phyloP scores from a whole-genome alignment of 2,329 filamentous ascomycete genomes.

The Dactylellina cionopaga region DNA sequence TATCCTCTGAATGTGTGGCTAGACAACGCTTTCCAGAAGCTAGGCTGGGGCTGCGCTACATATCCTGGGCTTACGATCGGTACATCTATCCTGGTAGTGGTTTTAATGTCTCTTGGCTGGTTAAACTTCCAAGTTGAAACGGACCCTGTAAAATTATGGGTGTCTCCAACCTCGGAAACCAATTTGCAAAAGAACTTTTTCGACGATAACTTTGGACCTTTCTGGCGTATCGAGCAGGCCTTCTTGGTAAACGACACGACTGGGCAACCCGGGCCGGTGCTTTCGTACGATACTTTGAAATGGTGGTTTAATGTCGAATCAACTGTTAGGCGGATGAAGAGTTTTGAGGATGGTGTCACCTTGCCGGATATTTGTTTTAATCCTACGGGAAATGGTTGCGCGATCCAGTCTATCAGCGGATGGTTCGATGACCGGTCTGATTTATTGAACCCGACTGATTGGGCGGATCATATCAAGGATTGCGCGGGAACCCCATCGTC shows the following conservation, averaged over 20 bases:
- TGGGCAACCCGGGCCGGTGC: constrained; percentile 75
- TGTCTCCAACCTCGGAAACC: constrained; percentile 90
- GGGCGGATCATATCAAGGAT: constrained; percentile 75
- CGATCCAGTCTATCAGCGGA: constrained; percentile 89
- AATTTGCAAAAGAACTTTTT: constrained; percentile 95
- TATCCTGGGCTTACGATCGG: constrained; percentile 87
- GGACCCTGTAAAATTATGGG: constrained; percentile 92
- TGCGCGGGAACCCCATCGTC: constrained; percentile 82
- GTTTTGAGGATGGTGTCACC: constrained; percentile 72
- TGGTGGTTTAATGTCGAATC: constrained; percentile 96
- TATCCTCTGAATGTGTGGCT: constrained; percentile 87
- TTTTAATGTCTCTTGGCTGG: constrained; percentile 85
- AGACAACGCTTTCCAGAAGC: constrained; percentile 79
- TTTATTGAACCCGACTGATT: constrained; percentile 72
- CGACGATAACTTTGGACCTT: constrained; percentile 90
- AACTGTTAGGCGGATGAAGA: constrained; percentile 77
- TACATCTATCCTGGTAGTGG: constrained; percentile 77
- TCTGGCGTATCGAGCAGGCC: constrained; percentile 91
- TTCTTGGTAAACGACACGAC: constrained; percentile 91
- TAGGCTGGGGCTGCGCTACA: constrained; percentile 81
- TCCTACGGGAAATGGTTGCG: constrained; percentile 86
- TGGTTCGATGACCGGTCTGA: constrained; percentile 79
- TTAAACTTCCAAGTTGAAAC: constrained; percentile 87
- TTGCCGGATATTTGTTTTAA: constrained; percentile 93
- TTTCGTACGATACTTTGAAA: constrained; percentile 84